phyloP scores from a whole-genome alignment of 2,329 filamentous ascomycete genomes.

The Torrubiella hemipterigena region DNA sequence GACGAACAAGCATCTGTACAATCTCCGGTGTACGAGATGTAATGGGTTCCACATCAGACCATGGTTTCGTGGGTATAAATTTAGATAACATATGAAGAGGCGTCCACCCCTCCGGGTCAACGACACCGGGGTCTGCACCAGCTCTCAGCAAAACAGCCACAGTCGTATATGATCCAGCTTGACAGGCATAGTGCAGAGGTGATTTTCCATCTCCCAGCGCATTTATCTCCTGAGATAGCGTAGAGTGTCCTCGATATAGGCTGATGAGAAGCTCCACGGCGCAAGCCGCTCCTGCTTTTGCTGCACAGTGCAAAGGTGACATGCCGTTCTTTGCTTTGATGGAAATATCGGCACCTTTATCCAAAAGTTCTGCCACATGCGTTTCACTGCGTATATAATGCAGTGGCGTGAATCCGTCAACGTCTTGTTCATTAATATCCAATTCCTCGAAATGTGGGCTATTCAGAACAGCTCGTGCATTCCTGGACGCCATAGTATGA shows the following conservation, averaged over 20 bases:
- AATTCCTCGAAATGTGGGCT: neutral
- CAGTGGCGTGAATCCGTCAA: neutral
- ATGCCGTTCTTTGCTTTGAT: neutral
- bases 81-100: slow-evolving; percentile 1
- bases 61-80: neutral
- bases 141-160: neutral
- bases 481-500: neutral
- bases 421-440: neutral
- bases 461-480: neutral
- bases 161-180: neutral
- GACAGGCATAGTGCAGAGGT: slow-evolving; percentile 1
- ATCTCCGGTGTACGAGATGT: neutral
- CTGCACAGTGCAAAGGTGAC: slow-evolving; percentile 1
- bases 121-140: neutral
- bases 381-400: neutral
- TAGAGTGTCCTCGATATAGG: neutral
- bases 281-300: neutral
- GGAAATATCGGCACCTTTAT: neutral
- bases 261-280: neutral
- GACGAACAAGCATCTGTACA: neutral
- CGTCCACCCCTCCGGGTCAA: neutral
- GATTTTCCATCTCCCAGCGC: neutral
- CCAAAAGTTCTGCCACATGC: neutral
- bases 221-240: neutral
- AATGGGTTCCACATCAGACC: neutral